Evolutionary conservation across 1,139 yeast genomes (phyloP).

Genomic region (Saccharomycopsis crataegensis): DNA sequence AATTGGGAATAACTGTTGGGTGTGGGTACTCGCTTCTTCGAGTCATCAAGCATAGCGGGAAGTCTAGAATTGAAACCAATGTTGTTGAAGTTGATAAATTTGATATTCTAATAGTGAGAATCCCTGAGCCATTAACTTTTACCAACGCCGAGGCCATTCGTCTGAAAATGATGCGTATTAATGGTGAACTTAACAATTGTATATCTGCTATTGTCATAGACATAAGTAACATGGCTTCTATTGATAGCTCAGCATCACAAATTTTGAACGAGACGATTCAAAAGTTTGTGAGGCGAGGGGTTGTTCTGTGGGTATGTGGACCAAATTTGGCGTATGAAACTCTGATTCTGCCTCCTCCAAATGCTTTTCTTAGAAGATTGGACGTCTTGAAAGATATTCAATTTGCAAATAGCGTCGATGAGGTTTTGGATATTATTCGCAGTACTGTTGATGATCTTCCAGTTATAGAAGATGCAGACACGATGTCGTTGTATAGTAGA

Average conservation of each 20-base stretch:
- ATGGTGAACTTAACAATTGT: conserved; percentile 38
- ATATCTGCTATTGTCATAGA: conserved; percentile 50
- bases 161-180: conserved; percentile 52
- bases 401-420: neutral
- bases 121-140: conserved; percentile 90
- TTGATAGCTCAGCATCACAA: conserved; percentile 86
- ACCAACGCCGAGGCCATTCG: conserved; percentile 84
- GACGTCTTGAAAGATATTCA: neutral
- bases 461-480: neutral
- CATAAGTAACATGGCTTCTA: conserved; percentile 74
- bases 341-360: too few relatives aligned
- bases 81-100: conserved; percentile 30
- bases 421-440: neutral
- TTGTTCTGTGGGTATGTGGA: conserved; percentile 1
- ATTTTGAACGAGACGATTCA: conserved; percentile 55
- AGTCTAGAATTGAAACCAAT: conserved; percentile 77
- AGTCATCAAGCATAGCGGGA: conserved; percentile 78
- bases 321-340: neutral
- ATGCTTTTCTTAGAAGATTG: neutral
- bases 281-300: conserved; percentile 27
- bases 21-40: conserved; percentile 71
- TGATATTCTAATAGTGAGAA: conserved; percentile 75
- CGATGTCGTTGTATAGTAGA: conserved; percentile 5
- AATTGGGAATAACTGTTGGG: conserved; percentile 85
- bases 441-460: neutral